phyloP scores from a whole-genome alignment of 2,329 filamentous ascomycete species.

The Tolypocladium inflatum region DNA sequence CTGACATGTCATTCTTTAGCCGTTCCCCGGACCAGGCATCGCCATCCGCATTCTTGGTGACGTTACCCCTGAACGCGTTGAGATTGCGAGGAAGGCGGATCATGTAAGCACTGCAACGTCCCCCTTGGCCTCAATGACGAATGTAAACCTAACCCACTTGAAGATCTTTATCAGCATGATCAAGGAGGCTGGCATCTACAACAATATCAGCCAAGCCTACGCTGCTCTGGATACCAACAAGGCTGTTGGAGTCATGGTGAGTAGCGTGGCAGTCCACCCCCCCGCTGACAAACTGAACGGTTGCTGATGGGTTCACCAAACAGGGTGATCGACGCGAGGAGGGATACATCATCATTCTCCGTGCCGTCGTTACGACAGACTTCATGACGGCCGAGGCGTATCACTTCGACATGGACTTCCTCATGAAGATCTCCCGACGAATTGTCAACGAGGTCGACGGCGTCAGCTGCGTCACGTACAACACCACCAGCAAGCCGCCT shows the following conservation, averaged over 20 bases:
- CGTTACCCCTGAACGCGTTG: constrained; percentile 68
- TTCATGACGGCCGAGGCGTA: constrained; percentile 60
- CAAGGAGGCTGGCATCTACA: constrained; percentile 60
- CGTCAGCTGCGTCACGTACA: constrained; percentile 63
- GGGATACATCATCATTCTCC: constrained; percentile 17
- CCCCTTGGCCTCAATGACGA: neutral
- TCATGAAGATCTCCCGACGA: constrained; percentile 52
- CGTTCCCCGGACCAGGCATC: constrained; percentile 42
- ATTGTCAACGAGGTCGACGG: constrained; percentile 63
- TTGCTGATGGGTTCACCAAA: neutral
- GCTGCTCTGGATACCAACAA: constrained; percentile 14
- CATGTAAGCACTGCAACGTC: constrained; percentile 14
- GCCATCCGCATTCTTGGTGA: constrained; percentile 77
- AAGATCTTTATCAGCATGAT: constrained; percentile 70
- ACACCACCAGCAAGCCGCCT: constrained; percentile 53
- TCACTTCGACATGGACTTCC: constrained; percentile 53
- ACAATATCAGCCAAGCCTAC: constrained; percentile 34
- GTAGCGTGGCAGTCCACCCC: constrained; percentile 22
- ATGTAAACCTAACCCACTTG: neutral
- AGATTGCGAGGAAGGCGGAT: constrained; percentile 70
- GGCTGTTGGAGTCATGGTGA: constrained; percentile 8
- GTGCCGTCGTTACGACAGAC: constrained; percentile 4
- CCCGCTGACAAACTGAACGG: neutral
- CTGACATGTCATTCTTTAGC: neutral
- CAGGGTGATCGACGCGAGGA: constrained; percentile 19